Evolutionary conservation across 75 land plant species (phyloP).

Genomic region (Larix kaempferi): DNA sequence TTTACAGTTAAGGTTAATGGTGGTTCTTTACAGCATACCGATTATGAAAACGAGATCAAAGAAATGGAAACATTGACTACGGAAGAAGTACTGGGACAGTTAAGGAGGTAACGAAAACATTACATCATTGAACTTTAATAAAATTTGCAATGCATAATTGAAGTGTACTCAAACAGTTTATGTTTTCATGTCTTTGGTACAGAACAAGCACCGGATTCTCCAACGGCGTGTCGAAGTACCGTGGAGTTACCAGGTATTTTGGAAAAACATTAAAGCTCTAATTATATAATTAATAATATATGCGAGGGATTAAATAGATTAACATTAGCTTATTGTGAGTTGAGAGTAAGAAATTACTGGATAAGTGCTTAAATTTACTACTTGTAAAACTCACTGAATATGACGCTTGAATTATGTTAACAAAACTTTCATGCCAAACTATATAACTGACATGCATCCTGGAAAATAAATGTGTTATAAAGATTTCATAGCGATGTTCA

Average conservation of each 20-base stretch:
- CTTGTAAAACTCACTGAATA: no score
- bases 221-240: neutral
- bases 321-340: no score
- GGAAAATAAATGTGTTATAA: no score
- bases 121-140: neutral
- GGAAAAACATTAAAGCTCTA: no score
- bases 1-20: neutral
- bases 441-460: no score
- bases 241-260: neutral
- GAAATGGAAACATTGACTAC: slow-evolving; percentile 72
- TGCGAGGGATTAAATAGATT: no score
- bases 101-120: slow-evolving; percentile 46
- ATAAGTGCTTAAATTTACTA: no score
- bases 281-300: no score
- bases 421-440: no score
- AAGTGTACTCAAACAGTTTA: neutral
- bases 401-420: no score
- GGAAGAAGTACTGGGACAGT: slow-evolving; percentile 62
- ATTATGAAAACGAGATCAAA: slow-evolving; percentile 65
- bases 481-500: no score
- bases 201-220: neutral
- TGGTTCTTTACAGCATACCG: slow-evolving; percentile 10
- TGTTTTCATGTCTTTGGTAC: neutral
- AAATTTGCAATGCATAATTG: neutral
- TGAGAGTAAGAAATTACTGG: no score